phyloP scores from a whole-genome alignment of 352 stramenopile genomes.

The Globisporangium spinosum region DNA sequence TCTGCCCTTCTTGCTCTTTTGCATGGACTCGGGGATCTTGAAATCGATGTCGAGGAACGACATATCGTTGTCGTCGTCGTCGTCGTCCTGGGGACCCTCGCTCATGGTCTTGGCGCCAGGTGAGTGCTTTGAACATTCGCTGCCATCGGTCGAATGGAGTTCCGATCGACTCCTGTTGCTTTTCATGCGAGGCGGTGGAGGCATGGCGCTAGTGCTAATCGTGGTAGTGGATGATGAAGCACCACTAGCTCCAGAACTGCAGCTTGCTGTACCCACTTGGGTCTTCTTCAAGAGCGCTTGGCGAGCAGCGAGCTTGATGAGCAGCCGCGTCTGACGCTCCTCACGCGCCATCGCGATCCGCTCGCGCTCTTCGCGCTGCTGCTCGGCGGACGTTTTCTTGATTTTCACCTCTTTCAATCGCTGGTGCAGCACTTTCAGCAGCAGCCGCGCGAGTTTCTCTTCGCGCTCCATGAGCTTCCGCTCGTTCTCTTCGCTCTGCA shows the following conservation, averaged over 20 bases:
- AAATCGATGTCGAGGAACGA: slow-evolving; percentile 49
- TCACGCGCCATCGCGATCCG: slow-evolving; percentile 65
- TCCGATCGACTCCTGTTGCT: slow-evolving; percentile 9
- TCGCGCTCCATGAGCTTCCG: slow-evolving; percentile 68
- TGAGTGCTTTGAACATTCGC: background rate
- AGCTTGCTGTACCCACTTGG: background rate
- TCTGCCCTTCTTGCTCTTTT: slow-evolving; percentile 7
- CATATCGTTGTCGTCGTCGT: slow-evolving; percentile 35
- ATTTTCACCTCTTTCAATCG: slow-evolving; percentile 44
- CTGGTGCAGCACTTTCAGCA: slow-evolving; percentile 52
- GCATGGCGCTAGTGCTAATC: background rate
- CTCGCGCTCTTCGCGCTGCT: slow-evolving; percentile 67
- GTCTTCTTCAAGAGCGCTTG: slow-evolving; percentile 13
- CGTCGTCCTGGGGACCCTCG: slow-evolving; percentile 18
- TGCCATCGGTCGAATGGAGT: background rate
- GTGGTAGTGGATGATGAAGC: background rate
- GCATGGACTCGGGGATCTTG: slow-evolving; percentile 36
- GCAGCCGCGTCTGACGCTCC: slow-evolving; percentile 51
- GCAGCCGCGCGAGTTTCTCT: slow-evolving; percentile 54
- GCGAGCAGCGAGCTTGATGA: slow-evolving; percentile 38
- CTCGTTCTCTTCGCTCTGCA: slow-evolving; percentile 54
- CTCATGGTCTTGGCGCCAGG: background rate
- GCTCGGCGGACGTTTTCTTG: slow-evolving; percentile 38
- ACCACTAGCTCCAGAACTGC: background rate
- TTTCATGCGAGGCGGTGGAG: slow-evolving; percentile 9